phyloP scores from a whole-genome alignment of 345 rosid genomes.

The Rhodomyrtus tomentosa region DNA sequence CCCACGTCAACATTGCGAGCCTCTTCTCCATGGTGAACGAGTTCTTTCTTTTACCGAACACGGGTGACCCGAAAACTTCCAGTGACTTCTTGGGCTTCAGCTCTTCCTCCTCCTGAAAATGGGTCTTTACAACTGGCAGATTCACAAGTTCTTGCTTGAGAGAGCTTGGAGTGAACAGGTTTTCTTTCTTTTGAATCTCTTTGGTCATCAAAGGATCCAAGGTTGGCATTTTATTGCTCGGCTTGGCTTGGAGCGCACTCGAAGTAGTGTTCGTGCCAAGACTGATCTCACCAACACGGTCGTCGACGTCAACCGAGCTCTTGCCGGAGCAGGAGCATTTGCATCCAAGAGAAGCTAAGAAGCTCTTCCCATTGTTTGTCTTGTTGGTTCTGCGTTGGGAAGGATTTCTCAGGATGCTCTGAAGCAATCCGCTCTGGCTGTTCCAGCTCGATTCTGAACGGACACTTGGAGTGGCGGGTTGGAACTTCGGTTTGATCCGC shows the following conservation, averaged over 20 bases:
- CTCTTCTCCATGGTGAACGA: constrained; percentile 24
- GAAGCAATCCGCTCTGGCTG: constrained; percentile 43
- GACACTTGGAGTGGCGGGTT: constrained; percentile 33
- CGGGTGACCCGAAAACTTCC: constrained; percentile 56
- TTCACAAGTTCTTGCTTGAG: neutral
- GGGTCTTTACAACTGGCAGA: constrained; percentile 3
- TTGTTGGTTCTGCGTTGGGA: constrained; percentile 5
- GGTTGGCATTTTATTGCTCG: neutral
- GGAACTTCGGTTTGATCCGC: constrained; percentile 9
- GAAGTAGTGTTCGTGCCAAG: constrained; percentile 10
- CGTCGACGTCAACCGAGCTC: constrained; percentile 6
- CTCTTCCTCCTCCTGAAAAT: constrained; percentile 1
- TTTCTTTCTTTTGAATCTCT: neutral
- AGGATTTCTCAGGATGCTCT: constrained; percentile 3
- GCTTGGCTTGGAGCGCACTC: constrained; percentile 6
- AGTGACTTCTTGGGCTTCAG: constrained; percentile 34
- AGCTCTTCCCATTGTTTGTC: constrained; percentile 21
- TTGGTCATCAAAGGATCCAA: constrained; percentile 1
- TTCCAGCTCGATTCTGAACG: constrained; percentile 50
- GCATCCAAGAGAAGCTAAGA: constrained; percentile 49
- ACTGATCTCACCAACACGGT: constrained; percentile 24
- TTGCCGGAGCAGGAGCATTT: constrained; percentile 45
- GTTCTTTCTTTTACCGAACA: constrained; percentile 17
- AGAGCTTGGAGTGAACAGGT: neutral
- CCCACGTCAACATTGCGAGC: constrained; percentile 37